Conservation (phyloP, 805 yeast genomes). For the Nakazawaea molendinolei region DNA sequence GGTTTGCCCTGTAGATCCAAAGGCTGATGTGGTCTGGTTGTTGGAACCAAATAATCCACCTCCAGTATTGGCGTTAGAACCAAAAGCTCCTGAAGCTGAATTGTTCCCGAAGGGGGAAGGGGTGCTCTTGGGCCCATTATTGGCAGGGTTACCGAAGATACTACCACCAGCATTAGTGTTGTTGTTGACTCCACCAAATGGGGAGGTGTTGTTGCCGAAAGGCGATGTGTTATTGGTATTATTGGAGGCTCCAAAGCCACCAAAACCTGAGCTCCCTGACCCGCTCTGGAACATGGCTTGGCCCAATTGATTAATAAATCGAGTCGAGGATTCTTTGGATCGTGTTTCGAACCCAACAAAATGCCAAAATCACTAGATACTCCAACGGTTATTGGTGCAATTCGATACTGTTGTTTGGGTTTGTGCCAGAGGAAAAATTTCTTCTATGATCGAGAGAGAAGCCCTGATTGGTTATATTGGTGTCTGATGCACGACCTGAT, state of each 20-base stretch:
- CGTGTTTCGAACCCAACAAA: too few species aligned
- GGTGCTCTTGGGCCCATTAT: constrained; percentile 9
- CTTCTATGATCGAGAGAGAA: background rate
- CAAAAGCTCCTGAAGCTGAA: constrained; percentile 32
- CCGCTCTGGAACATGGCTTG: too few species aligned
- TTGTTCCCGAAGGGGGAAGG: constrained; percentile 19
- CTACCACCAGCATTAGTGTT: constrained; percentile 22
- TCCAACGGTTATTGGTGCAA: too few species aligned
- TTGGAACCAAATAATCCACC: constrained; percentile 23
- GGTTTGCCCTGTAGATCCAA: constrained; percentile 23
- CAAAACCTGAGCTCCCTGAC: constrained; percentile 11
- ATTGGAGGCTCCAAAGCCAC: constrained; percentile 16
- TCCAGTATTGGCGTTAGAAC: constrained; percentile 20
- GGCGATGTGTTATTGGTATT: constrained; percentile 25
- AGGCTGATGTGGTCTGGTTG: constrained; percentile 30
- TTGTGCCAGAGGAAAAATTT: background rate
- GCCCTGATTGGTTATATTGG: background rate
- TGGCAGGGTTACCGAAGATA: constrained; percentile 21
- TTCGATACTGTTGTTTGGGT: too few species aligned
- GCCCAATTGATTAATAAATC: too few species aligned
- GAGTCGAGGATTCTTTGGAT: too few species aligned
- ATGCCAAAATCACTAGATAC: too few species aligned
- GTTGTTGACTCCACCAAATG: constrained; percentile 23
- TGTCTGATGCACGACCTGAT: too few species aligned
- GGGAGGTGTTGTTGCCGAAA: constrained; percentile 23